These are phyloP conservation scores for Eutrema yunnanense DNA, from an alignment of 345 rosid species.

Conservation along the genomic window DNA sequence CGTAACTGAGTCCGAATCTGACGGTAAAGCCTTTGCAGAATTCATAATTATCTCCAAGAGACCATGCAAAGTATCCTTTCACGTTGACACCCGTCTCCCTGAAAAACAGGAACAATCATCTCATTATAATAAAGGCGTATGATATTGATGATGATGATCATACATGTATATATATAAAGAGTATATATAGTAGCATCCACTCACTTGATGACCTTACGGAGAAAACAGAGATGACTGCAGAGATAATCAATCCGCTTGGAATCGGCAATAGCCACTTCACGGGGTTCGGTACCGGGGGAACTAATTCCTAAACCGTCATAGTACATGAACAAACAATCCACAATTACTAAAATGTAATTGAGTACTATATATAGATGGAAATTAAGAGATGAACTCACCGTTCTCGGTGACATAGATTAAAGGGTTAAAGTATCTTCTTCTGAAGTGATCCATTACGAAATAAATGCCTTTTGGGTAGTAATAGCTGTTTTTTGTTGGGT, in stretches of 20 bases:
- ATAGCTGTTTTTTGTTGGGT: not conserved
- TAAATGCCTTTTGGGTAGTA: not conserved
- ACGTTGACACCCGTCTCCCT: not conserved
- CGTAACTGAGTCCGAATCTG: slow-evolving; percentile 14
- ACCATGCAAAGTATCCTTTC: slow-evolving; percentile 12
- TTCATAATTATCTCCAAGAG: slow-evolving; percentile 19
- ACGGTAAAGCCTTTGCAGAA: not conserved
- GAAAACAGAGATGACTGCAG: slow-evolving; percentile 16
- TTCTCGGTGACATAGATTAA: slow-evolving; percentile 13
- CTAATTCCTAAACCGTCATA: not conserved
- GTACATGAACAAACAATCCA: no score
- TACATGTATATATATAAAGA: not conserved
- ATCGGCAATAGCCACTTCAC: not conserved
- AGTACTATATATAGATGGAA: no score
- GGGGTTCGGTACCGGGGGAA: not conserved
- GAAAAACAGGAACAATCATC: not conserved
- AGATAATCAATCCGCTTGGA: slow-evolving; percentile 5
- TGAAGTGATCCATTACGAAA: not conserved
- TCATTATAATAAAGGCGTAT: no score
- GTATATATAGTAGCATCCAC: not conserved
- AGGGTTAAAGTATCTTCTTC: not conserved
- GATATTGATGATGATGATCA: no score
- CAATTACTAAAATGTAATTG: no score
- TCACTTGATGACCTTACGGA: slow-evolving; percentile 14
- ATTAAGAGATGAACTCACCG: not conserved